These are phyloP conservation scores for Pilatotrama ljubarskyi DNA, from an alignment of 768 basidiomycete species.

Conservation along the genomic window DNA sequence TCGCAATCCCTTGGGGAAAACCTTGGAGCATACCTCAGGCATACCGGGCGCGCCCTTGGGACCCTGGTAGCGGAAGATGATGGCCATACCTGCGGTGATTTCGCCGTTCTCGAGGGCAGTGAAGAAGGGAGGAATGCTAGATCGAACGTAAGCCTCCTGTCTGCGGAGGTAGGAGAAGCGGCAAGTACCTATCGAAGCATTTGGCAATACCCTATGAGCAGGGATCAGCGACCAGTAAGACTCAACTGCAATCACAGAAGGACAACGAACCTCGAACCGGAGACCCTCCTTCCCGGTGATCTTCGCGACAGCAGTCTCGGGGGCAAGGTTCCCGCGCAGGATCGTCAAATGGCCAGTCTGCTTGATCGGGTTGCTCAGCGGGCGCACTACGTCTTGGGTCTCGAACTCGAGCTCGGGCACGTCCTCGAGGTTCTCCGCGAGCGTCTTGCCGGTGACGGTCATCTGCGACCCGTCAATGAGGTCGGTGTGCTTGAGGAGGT, in stretches of 20 bases:
- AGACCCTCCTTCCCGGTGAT: slow-evolving; percentile 91
- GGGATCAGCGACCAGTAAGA: background rate
- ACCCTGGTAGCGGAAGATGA: slow-evolving; percentile 87
- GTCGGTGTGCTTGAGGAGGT: slow-evolving; percentile 73
- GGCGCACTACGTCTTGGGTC: slow-evolving; percentile 74
- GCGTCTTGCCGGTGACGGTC: slow-evolving; percentile 90
- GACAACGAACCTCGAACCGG: slow-evolving; percentile 62
- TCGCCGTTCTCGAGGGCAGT: slow-evolving; percentile 71
- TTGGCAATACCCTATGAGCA: slow-evolving; percentile 62
- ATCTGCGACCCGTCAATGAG: slow-evolving; percentile 80
- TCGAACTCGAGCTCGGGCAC: slow-evolving; percentile 70
- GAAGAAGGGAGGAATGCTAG: slow-evolving; percentile 69
- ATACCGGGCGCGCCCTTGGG: slow-evolving; percentile 92
- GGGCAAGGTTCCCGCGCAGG: slow-evolving; percentile 85
- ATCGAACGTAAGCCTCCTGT: background rate
- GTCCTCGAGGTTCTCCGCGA: slow-evolving; percentile 84
- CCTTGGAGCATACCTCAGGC: slow-evolving; percentile 59
- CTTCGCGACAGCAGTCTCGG: slow-evolving; percentile 87
- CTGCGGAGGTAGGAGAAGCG: background rate
- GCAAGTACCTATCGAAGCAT: slow-evolving; percentile 68
- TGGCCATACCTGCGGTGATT: slow-evolving; percentile 71
- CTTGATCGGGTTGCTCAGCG: slow-evolving; percentile 80
- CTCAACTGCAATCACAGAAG: background rate
- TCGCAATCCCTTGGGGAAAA: background rate
- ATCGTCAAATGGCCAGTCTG: slow-evolving; percentile 84